Evolutionary conservation across 2,329 filamentous ascomycete genomes (phyloP), one percentile per base, ranked within the genome.

Genomic region (Cylindrodendrum hubeiense): DNA sequence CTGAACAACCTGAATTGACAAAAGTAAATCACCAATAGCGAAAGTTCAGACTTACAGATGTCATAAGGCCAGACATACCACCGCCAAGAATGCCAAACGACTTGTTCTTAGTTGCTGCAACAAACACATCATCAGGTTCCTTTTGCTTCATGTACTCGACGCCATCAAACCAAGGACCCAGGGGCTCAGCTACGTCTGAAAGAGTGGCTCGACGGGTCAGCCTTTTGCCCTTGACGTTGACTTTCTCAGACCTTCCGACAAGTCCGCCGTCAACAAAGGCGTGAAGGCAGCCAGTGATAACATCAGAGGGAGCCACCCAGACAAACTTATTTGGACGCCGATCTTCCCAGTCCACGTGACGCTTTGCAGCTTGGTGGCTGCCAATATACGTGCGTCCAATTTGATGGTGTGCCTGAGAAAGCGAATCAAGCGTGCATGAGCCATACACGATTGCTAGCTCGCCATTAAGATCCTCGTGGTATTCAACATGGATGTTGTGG

Each of bases 191-290:
- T 15, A 91, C 88, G n/a, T 89, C 88, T 72, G 91, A 86, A 61
- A 91, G 90, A 88, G 88, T 91, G 0, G 89, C 86, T 0, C 89
- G 88, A 73, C 75, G 77, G 5, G 74, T 73, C 43, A 41, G 67
- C 69, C 1, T 63, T 59, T 49, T 71, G 63, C 24, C 41, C 63
- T 58, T 61, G 54, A 47, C 64, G 59, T 83, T 79, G 62, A 85
- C 79, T 5, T 60, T 57, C 54, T 75, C 72, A 53, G 80, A 81
- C 22, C 80, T 77, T 5, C 81, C 81, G 9, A 82, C 57, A 1
- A 83, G 73, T 2, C 50, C 56, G 8, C 76, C 79, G 2, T 71
- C 62, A 26, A 71, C 66, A 78, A 79, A 83, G 4, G 80, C 81
- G 3, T 79, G 80, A 46, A 83, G 76, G 63, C 81, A 83, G n/a